A percentile compares a stretch with the other conserved stretches of the same genome.
These are phyloP conservation scores for Talinum fruticosum DNA, from an alignment of 148 eudicot species.

Conservation along the genomic window DNA sequence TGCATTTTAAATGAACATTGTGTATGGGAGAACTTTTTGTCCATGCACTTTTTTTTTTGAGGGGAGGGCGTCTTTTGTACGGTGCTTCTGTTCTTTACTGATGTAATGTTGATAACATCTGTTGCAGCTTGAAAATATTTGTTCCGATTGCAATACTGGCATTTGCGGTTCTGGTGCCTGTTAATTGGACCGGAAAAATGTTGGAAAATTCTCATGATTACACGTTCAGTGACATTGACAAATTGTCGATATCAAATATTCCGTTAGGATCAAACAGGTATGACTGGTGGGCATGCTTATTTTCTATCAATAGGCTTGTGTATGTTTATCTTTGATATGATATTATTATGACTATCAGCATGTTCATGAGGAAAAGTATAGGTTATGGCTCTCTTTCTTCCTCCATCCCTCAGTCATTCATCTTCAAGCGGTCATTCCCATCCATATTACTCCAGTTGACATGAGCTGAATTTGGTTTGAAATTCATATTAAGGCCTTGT, in stretches of 20 bases:
- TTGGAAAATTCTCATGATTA: constrained; percentile 50
- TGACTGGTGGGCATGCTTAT: not conserved
- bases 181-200: constrained; percentile 74
- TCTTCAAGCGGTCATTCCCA: too few species aligned
- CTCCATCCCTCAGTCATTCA: too few species aligned
- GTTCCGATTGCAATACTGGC: constrained; percentile 80
- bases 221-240: constrained; percentile 75
- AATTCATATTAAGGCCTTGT: too few species aligned
- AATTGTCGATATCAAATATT: constrained; percentile 88
- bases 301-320: not conserved
- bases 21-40: not conserved
- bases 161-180: constrained; percentile 80
- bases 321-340: not conserved
- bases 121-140: constrained; percentile 92
- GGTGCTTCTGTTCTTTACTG: not conserved
- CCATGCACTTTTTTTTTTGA: not conserved
- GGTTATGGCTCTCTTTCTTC: not conserved
- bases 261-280: constrained; percentile 78
- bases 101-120: constrained; percentile 9
- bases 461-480: too few species aligned
- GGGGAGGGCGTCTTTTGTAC: not conserved
- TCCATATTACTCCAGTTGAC: too few species aligned
- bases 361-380: not conserved
- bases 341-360: not conserved
- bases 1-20: not conserved